Conservation (phyloP, 345 rosid genomes). For the Acer campestre region DNA sequence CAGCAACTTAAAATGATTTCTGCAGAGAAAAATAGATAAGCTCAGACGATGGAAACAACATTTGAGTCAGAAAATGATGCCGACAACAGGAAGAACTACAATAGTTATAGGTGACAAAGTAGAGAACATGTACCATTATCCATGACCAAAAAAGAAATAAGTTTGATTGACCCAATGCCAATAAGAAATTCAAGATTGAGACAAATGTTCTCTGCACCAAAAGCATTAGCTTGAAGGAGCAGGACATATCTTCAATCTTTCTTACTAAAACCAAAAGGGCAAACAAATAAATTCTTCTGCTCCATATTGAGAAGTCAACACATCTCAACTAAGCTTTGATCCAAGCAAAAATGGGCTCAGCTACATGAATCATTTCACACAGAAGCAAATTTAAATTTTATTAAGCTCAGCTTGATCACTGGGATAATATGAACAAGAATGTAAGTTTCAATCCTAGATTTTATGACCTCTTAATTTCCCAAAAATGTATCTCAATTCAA, state of each 20-base stretch:
- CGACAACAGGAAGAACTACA: neutral
- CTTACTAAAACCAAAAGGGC: conserved; percentile 9
- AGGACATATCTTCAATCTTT: neutral
- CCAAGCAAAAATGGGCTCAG: neutral
- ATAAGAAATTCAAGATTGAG: neutral
- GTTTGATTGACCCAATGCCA: neutral
- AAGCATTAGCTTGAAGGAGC: neutral
- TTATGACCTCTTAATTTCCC: neutral
- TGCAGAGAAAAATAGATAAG: conserved; percentile 19
- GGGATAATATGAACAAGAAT: neutral
- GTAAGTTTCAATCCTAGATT: neutral
- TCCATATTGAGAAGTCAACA: neutral
- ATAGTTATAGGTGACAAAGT: neutral
- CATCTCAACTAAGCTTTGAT: neutral
- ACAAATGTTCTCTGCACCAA: neutral
- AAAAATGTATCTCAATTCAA: neutral
- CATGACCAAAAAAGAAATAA: neutral
- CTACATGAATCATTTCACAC: conserved; percentile 1
- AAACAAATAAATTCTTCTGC: neutral
- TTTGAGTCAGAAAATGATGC: neutral
- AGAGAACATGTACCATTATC: conserved; percentile 5
- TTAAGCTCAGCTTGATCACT: neutral
- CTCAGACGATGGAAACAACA: neutral
- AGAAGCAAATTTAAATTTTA: neutral
- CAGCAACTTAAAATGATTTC: conserved; percentile 15